Percentiles rank a stretch among this genome's conserved stretches.
These are phyloP conservation scores for Pholiota conissans DNA, from an alignment of 768 basidiomycete genomes.

Conservation along the genomic window DNA sequence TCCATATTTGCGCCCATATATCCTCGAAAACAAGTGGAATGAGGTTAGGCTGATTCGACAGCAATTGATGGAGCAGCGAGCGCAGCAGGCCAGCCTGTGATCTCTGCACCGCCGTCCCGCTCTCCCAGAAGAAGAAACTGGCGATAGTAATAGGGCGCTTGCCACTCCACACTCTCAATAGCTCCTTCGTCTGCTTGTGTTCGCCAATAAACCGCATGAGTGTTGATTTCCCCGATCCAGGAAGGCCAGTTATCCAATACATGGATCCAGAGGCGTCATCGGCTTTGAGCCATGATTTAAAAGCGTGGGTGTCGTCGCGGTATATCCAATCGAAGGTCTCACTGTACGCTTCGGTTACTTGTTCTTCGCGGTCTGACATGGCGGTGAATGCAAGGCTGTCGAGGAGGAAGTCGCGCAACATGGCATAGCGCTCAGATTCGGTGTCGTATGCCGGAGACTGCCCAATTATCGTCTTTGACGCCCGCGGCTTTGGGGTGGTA, in stretches of 20 bases:
- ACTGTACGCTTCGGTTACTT: conserved; percentile 12
- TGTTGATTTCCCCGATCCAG: conserved; percentile 12
- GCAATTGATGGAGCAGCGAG: conserved; percentile 9
- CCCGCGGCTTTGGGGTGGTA: neutral
- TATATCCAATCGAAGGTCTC: conserved; percentile 13
- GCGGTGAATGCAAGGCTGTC: conserved; percentile 11
- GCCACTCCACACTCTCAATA: conserved; percentile 4
- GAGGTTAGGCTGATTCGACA: conserved; percentile 4
- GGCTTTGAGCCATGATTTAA: conserved; percentile 3
- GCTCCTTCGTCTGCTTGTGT: neutral
- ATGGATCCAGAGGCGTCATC: neutral
- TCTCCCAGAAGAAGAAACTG: conserved; percentile 14
- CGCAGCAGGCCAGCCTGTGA: conserved; percentile 13
- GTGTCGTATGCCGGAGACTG: neutral
- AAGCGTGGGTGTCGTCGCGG: neutral
- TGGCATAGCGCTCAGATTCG: conserved; percentile 5
- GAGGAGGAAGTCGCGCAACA: conserved; percentile 11
- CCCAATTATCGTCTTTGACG: neutral
- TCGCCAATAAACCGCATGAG: conserved; percentile 9
- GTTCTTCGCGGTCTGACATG: conserved; percentile 11
- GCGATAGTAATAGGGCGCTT: neutral
- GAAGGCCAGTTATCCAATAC: conserved; percentile 8
- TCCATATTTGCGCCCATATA: conserved; percentile 9
- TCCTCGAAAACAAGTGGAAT: conserved; percentile 8
- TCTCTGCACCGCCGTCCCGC: conserved; percentile 9